These are phyloP conservation scores for Oehlia diaphana DNA, from an alignment of 192 early-diverging fungal genomes.

Conservation along the genomic window DNA sequence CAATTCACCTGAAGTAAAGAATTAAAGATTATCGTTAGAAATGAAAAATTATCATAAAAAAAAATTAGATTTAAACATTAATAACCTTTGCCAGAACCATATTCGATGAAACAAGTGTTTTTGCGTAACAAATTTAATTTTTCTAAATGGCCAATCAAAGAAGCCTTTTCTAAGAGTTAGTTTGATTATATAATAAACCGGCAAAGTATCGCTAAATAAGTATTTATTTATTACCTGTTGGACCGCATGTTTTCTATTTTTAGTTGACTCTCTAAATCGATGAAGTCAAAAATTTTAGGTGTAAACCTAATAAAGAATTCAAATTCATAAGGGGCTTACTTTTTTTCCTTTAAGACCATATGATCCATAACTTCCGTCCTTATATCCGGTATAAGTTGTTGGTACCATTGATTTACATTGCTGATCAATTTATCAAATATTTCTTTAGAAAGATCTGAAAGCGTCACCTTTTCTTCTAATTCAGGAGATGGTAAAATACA, in stretches of 20 bases:
- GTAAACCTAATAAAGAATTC: neutral
- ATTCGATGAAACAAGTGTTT: conserved; percentile 70
- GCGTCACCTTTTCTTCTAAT: neutral
- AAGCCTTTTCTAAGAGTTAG: conserved; percentile 50
- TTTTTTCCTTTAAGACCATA: conserved; percentile 15
- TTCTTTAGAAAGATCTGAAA: conserved; percentile 23
- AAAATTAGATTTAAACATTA: neutral
- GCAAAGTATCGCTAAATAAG: neutral
- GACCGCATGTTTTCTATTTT: conserved; percentile 51
- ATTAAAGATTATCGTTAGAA: neutral
- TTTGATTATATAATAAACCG: neutral
- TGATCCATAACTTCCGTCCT: conserved; percentile 17
- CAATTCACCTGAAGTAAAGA: conserved; percentile 38
- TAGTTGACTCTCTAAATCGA: conserved; percentile 36
- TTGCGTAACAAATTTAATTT: conserved; percentile 55
- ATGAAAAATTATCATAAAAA: neutral
- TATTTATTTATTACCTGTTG: conserved; percentile 42
- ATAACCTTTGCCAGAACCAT: conserved; percentile 76
- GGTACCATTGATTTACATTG: conserved; percentile 14
- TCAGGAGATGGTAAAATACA: conserved; percentile 6
- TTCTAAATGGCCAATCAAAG: conserved; percentile 78
- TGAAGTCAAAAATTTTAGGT: neutral
- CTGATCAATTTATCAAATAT: conserved; percentile 3
- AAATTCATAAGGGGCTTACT: neutral
- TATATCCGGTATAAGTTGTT: neutral